A percentile compares a stretch with the other conserved stretches of the same genome.
Evolutionary conservation across 805 yeast species (phyloP).

Genomic region (Metschnikowia rubicola): DNA sequence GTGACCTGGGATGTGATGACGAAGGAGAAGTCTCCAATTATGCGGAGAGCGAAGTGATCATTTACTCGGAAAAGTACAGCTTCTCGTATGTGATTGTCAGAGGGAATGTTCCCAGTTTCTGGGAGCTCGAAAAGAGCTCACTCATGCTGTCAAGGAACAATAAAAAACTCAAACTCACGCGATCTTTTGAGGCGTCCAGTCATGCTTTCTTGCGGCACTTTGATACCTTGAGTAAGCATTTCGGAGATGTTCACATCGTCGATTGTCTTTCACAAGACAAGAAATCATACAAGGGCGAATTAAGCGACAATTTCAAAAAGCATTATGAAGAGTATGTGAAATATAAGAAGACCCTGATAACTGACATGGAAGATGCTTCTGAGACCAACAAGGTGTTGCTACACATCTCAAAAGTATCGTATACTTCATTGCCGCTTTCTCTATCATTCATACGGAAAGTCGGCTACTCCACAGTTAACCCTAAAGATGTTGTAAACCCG

Average conservation of each 20-base stretch:
- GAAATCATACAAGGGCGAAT: slow-evolving; percentile 43
- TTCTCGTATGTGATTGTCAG: slow-evolving; percentile 45
- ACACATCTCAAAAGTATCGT: slow-evolving; percentile 17
- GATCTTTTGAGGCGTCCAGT: slow-evolving; percentile 52
- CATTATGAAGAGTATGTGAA: slow-evolving; percentile 12
- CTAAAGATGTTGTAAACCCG: slow-evolving; percentile 28
- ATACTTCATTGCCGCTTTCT: slow-evolving; percentile 31
- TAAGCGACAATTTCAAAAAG: slow-evolving; percentile 35
- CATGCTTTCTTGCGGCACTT: slow-evolving; percentile 51
- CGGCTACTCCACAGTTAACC: slow-evolving; percentile 34
- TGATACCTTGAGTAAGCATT: slow-evolving; percentile 44
- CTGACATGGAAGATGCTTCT: slow-evolving; percentile 3
- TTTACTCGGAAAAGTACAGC: slow-evolving; percentile 39
- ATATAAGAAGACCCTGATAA: slow-evolving; percentile 5
- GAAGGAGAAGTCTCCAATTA: slow-evolving; percentile 51
- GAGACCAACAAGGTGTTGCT: slow-evolving; percentile 30
- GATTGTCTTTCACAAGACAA: slow-evolving; percentile 45
- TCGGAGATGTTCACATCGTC: slow-evolving; percentile 48
- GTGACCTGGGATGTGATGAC: slow-evolving; percentile 58
- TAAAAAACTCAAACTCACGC: slow-evolving; percentile 43
- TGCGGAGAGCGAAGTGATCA: slow-evolving; percentile 49
- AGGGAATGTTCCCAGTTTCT: slow-evolving; percentile 55
- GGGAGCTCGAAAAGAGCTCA: slow-evolving; percentile 46
- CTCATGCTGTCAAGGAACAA: slow-evolving; percentile 33
- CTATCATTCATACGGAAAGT: slow-evolving; percentile 31